Conservation (phyloP, 192 early-diverging fungal genomes). For the Umbelopsis sp. region DNA sequence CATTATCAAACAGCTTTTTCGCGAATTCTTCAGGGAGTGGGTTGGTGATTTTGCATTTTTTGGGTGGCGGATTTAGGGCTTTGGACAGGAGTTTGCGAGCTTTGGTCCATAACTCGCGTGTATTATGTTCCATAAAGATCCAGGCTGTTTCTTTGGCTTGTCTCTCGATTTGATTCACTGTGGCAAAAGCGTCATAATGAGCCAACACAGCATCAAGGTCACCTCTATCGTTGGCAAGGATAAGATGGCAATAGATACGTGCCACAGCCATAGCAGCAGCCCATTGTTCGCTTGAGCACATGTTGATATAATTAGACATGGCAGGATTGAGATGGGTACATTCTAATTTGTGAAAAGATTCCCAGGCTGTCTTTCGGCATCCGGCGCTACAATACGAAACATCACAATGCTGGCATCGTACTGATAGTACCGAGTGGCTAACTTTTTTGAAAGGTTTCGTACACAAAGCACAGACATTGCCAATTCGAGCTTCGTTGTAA, state of each 20-base stretch:
- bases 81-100: conserved; percentile 44
- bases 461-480: conserved; percentile 59
- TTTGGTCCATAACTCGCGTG: conserved; percentile 46
- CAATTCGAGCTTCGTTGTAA: conserved; percentile 44
- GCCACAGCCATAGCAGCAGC: conserved; percentile 51
- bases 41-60: conserved; percentile 50
- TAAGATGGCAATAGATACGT: conserved; percentile 49
- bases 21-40: conserved; percentile 49
- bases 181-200: conserved; percentile 57
- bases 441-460: conserved; percentile 48
- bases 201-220: conserved; percentile 45
- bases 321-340: conserved; percentile 47
- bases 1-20: conserved; percentile 49
- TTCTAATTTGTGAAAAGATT: conserved; percentile 51
- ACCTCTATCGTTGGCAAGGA: conserved; percentile 50
- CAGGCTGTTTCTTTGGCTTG: conserved; percentile 59
- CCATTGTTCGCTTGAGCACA: conserved; percentile 48
- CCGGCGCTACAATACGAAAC: conserved; percentile 51
- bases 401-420: conserved; percentile 44
- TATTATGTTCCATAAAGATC: conserved; percentile 56
- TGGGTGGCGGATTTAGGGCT: conserved; percentile 51
- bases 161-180: conserved; percentile 56
- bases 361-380: conserved; percentile 49
- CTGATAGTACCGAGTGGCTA: conserved; percentile 26
- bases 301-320: conserved; percentile 45